Evolutionary conservation across 1,284 basidiomycete genomes (phyloP), one percentile per base, ranked within the genome.

Genomic region (Coriolopsis trogii): DNA sequence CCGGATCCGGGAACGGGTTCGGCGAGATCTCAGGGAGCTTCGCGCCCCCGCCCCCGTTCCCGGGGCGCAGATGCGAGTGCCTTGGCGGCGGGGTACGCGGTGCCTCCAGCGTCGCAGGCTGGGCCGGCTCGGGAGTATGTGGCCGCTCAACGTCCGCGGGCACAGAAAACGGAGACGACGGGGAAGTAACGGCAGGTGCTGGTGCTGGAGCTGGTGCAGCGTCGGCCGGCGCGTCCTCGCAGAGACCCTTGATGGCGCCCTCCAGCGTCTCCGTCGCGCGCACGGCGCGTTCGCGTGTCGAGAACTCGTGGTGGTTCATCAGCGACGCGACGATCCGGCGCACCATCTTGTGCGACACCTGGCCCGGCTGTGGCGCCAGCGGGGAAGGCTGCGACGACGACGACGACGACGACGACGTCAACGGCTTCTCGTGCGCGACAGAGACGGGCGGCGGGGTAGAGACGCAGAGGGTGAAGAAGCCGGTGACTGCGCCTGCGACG

Each of bases 401-500:
- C 1, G 74, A 77, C 16, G 81, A 73, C 42, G 78, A 76, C 21
- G 75, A 77, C 25, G 67, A 65, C 25, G 64, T 66, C 8, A 70
- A 66, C 3, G 36, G 15, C 10, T 46, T 43, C n/a, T 41, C 40
- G 37, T 36, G 39, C 20, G 31, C 23, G 13, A 36, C 43, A 2
- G n/a, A n/a, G n/a, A n/a, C n/a, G n/a, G 57, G 56, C 0, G 52
- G 49, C 2, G 54, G 51, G 37, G 60, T 55, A 20, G 66, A 49
- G 59, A 70, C 39, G 75, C 74, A 75, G 53, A 92, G 68, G 15
- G 83, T 80, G 68, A 97, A 96, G 73, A 98, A 98, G 0, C 90
- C 94, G 1, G 93, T 95, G 12, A 95, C 79, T 4, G 91, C 89
- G 3, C 94, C 79, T 57, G 86, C 76, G 38, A 89, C 81, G 66